phyloP scores from a whole-genome alignment of 208 protist genomes.

The Acanthamoeba castellanii region DNA sequence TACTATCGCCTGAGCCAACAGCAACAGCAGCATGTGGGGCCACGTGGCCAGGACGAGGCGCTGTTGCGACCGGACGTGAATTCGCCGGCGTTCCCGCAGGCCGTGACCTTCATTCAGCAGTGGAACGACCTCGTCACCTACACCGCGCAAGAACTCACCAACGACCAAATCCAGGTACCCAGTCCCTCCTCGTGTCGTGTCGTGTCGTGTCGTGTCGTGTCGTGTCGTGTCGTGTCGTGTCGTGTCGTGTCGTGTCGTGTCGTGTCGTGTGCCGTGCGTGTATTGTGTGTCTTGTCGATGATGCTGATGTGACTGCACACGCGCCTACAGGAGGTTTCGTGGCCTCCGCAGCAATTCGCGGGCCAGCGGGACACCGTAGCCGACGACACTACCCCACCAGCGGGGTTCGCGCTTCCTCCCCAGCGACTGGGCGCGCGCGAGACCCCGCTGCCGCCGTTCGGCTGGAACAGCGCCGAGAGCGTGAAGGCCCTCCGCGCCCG shows the following conservation, averaged over 20 bases:
- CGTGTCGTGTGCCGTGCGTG: no score
- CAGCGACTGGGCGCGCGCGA: not conserved
- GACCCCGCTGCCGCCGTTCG: not conserved
- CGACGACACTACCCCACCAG: not conserved
- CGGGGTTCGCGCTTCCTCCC: not conserved
- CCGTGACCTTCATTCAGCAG: not conserved
- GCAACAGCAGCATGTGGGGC: not conserved
- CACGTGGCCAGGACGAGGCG: not conserved
- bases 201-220: no score
- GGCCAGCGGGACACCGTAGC: not conserved
- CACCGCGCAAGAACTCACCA: not conserved
- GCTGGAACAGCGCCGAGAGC: not conserved
- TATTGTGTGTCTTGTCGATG: no score
- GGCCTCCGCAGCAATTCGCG: not conserved
- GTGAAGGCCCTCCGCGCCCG: not conserved
- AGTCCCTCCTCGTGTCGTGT: not conserved
- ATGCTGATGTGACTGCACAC: not conserved
- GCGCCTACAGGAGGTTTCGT: slow-evolving; percentile 8
- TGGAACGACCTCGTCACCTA: not conserved
- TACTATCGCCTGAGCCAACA: not conserved
- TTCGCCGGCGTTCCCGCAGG: slow-evolving; percentile 5
- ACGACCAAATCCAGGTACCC: not conserved
- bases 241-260: not conserved
- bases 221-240: no score
- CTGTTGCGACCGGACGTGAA: not conserved